Evolutionary conservation across 495 filamentous ascomycete species (phyloP), one percentile per base, ranked within the genome.

Genomic region (Lepraria neglecta): DNA sequence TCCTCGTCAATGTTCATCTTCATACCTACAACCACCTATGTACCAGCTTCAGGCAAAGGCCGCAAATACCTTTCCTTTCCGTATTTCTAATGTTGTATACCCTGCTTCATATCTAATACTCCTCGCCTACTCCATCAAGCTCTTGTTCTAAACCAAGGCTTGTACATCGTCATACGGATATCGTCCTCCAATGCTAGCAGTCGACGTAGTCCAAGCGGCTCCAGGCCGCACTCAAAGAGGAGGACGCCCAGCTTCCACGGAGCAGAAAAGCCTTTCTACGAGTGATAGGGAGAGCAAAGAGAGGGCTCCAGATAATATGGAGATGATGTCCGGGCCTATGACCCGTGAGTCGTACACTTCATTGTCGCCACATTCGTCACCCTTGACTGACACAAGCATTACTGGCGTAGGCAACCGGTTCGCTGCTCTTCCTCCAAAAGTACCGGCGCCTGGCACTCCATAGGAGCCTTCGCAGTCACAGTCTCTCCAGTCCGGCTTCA

Each of bases 391-490:
- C 19, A 14, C 17, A 6, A 4, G 33, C n/a, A n/a, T 53, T 4
- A 5, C 19, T n/a, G 51, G 0, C 51, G 6, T 19, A 53, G 51
- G 31, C 28, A 53, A 53, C 30, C 31, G 30, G 33, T 53, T 53
- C 9, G 51, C 51, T 31, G 51, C 51, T 53, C 51, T 53, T 4
- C 30, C 51, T 38, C 51, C 31, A 6, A 35, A 6, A 33, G 51
- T 53, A 53, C 51, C 51, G 19, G 51, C 51, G 30, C 51, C 51
- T 19, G 51, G 33, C 51, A 35, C 31, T 31, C 31, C 33, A 38
- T 6, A 1, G 1, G 28, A 53, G 33, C 17, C 50, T 31, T n/a
- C n/a, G n/a, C n/a, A n/a, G n/a, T 33, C n/a, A 10, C 30, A 10
- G 10, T 10, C 15, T 27, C 50, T n/a, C 30, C 50, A 53, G 19